A percentile compares a stretch with the other conserved stretches of the same genome.
phyloP scores from a whole-genome alignment of 805 yeast species.

The Lachancea dasiensis region DNA sequence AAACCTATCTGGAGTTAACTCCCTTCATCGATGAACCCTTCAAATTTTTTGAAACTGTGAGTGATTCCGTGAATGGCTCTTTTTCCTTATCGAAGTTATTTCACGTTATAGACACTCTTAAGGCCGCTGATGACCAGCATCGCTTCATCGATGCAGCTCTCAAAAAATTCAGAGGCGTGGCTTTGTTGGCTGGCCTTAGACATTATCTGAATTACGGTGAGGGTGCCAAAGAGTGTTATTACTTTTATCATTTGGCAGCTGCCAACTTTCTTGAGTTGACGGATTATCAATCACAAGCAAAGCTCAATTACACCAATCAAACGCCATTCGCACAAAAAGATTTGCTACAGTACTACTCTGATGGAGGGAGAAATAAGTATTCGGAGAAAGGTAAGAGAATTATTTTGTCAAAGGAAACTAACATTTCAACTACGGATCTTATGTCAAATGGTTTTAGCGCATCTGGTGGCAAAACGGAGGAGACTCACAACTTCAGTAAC shows the following conservation, averaged over 20 bases:
- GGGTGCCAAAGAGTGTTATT: constrained; percentile 19
- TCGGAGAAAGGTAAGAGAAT: constrained; percentile 28
- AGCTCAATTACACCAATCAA: constrained; percentile 15
- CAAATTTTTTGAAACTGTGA: constrained; percentile 20
- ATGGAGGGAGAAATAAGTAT: constrained; percentile 26
- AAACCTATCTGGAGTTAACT: constrained; percentile 23
- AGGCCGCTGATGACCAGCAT: constrained; percentile 12
- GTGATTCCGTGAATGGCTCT: constrained; percentile 18
- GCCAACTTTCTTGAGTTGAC: constrained; percentile 23
- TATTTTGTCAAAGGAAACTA: constrained; percentile 17
- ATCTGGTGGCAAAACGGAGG: no score
- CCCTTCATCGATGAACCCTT: constrained; percentile 14
- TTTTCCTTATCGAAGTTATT: constrained; percentile 20
- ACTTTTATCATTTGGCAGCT: constrained; percentile 27
- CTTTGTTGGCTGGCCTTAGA: constrained; percentile 30
- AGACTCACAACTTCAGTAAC: constrained; percentile 10
- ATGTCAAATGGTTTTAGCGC: constrained; percentile 19
- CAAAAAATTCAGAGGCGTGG: constrained; percentile 22
- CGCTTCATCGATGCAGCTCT: constrained; percentile 23
- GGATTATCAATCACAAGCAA: constrained; percentile 25
- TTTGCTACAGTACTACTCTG: constrained; percentile 29
- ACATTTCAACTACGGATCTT: constrained; percentile 23
- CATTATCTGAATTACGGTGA: constrained; percentile 21
- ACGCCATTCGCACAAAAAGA: constrained; percentile 25
- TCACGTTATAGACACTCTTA: constrained; percentile 12